A percentile compares a stretch with the other conserved stretches of the same genome.
phyloP scores from a whole-genome alignment of 352 stramenopile species.

The Elongisporangium anandrum region DNA sequence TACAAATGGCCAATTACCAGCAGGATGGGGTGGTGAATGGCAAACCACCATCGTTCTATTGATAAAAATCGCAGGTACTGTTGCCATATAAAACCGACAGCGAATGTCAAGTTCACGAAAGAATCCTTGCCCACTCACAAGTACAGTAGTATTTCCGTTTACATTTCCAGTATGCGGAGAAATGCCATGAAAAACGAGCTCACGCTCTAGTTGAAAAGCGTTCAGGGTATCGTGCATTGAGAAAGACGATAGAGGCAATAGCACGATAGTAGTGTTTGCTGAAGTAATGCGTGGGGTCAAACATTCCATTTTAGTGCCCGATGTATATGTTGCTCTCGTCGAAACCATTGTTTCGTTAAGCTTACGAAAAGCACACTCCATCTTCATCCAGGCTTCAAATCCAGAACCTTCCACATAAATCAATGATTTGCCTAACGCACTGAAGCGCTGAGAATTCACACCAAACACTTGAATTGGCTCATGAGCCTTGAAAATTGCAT shows the following conservation, averaged over 20 bases:
- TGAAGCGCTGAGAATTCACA: constrained; percentile 15
- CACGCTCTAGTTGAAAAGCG: constrained; percentile 23
- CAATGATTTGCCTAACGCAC: constrained; percentile 8
- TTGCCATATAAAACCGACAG: constrained; percentile 19
- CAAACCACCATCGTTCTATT: constrained; percentile 36
- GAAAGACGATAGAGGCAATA: constrained; percentile 23
- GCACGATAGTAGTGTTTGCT: constrained; percentile 11
- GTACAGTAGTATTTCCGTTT: constrained; percentile 13
- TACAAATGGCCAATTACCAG: no score
- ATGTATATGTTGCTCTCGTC: constrained; percentile 15
- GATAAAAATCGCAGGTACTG: constrained; percentile 15
- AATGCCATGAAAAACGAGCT: constrained; percentile 20
- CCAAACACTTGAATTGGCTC: constrained; percentile 11
- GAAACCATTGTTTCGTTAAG: constrained; percentile 1
- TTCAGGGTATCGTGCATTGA: constrained; percentile 4
- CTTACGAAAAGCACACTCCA: constrained; percentile 28
- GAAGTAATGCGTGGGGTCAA: constrained; percentile 7
- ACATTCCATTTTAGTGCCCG: constrained; percentile 22
- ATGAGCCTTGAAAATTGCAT: constrained; percentile 20
- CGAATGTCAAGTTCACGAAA: constrained; percentile 14
- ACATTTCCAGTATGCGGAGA: constrained; percentile 15
- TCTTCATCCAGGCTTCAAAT: constrained; percentile 36
- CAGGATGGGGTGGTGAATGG: constrained; percentile 18
- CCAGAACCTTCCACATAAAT: constrained; percentile 17
- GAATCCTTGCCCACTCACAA: constrained; percentile 33